These are phyloP conservation scores for Exophiala sideris DNA, from an alignment of 2,329 filamentous ascomycete species.

Conservation along the genomic window DNA sequence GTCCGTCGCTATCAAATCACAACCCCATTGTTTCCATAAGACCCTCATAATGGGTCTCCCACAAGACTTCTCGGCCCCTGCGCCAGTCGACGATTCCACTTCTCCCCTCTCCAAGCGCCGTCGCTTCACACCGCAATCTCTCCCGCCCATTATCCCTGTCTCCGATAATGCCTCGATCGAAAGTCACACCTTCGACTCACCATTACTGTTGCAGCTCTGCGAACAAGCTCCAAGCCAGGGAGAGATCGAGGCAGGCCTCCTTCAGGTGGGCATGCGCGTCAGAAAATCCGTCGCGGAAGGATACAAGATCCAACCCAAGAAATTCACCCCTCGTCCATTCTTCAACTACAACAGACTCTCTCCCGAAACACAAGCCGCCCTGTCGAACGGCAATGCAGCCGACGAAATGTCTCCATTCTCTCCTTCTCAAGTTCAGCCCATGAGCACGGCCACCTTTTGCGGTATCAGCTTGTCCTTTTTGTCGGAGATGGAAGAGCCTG, in stretches of 20 bases:
- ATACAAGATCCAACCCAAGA: conserved; percentile 60
- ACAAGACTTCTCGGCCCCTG: conserved; percentile 12
- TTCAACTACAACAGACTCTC: conserved; percentile 25
- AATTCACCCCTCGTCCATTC: conserved; percentile 29
- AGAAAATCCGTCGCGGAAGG: conserved; percentile 91
- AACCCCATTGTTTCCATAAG: not conserved
- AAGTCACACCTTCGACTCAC: conserved; percentile 25
- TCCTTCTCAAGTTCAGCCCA: conserved; percentile 56
- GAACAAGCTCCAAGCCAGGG: conserved; percentile 39
- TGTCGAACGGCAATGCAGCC: conserved; percentile 10
- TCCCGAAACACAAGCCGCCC: conserved; percentile 26
- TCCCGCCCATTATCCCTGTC: conserved; percentile 24
- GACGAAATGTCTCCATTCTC: conserved; percentile 17
- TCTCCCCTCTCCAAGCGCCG: conserved; percentile 39
- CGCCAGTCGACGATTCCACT: conserved; percentile 11
- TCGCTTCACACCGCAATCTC: conserved; percentile 43
- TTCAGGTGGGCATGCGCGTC: conserved; percentile 90
- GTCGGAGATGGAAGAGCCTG: conserved; percentile 37
- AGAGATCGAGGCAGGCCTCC: conserved; percentile 70
- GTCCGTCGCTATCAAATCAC: not conserved
- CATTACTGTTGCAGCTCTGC: conserved; percentile 36
- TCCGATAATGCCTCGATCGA: conserved; percentile 25
- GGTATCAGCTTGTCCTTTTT: conserved; percentile 28
- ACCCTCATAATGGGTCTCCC: conserved; percentile 15
- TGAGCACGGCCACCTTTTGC: conserved; percentile 32